Base-by-base conservation (phyloP, 2,329 filamentous ascomycete species). In the Phialemoniopsis sp. region DNA sequence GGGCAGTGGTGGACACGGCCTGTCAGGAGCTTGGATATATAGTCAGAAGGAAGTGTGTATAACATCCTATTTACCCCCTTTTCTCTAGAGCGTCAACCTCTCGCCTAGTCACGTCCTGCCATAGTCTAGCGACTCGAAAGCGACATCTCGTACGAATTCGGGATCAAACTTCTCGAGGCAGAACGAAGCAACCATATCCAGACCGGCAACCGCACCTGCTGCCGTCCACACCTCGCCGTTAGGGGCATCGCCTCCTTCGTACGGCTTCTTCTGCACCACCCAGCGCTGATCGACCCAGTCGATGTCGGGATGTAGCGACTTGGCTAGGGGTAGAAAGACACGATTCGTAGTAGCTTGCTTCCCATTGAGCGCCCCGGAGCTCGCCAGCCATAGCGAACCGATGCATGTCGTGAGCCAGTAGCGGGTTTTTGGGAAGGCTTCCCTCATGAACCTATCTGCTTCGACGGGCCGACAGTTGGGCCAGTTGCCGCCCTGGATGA, bases 291-390 rank as follows among this genome's bases (percentile, higher is more conserved):
- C 57, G 21, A 54, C 29, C 63, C 63, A 67, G 41, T 66, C 55
- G 1, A 54, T 54, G 5, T 51, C 50, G 0, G 61, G 60, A 38
- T 58, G 48, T 21, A 57, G 29, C 45, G 54, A 13, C 43, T 44
- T 53, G 17, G 57, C 60, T 3, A 45, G 15, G 0, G 37, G 36
- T 21, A 67, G 34, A 33, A 57, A 46, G 29, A 49, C 41, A 8
- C 61, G 47, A 37, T 68, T 68, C 17, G 61, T 65, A 3, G 64
- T 67, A 9, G 53, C 57, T 43, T 58, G 63, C 50, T 54, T 59
- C 4, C 62, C 63, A 10, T 61, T 51, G 41, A 68, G 39, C 16
- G 59, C 48, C 0, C 62, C 63, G 7, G 55, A 43, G 37, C 45
- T 51, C 1, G 63, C 64, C 13, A 67, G 43, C 64, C 65, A 67